These are phyloP conservation scores for Davidsoniella australis DNA, from an alignment of 2,329 filamentous ascomycete species.

Conservation along the genomic window DNA sequence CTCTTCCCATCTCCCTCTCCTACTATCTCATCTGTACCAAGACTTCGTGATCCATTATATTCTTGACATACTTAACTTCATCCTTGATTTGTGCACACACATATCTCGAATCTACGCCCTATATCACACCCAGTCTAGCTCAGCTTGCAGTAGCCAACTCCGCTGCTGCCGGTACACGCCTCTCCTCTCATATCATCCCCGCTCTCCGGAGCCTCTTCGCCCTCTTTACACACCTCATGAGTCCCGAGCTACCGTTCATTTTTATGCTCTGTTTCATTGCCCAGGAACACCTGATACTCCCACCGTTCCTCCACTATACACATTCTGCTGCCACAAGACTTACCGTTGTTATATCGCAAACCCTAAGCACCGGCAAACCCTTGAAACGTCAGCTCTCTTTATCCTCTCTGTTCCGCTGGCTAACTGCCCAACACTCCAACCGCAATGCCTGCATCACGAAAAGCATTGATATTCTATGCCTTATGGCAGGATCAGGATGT, in stretches of 20 bases:
- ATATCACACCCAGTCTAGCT: too few relatives aligned
- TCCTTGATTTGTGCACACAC: too few relatives aligned
- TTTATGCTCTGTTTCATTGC: conserved; percentile 6
- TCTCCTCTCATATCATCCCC: too few relatives aligned
- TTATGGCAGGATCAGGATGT: conserved; percentile 36
- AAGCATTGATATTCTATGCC: conserved; percentile 33
- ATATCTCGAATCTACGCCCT: too few relatives aligned
- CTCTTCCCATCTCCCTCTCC: too few relatives aligned
- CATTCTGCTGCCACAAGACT: not conserved
- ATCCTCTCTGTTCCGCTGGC: conserved; percentile 11
- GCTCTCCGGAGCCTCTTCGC: not conserved
- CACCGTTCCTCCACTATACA: not conserved
- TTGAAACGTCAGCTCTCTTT: conserved; percentile 1
- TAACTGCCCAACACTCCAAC: conserved; percentile 6
- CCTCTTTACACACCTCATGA: conserved; percentile 1
- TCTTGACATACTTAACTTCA: too few relatives aligned
- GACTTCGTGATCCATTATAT: too few relatives aligned
- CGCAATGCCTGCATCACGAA: conserved; percentile 1
- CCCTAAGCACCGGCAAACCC: not conserved
- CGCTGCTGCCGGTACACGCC: too few relatives aligned
- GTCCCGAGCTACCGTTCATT: conserved; percentile 1
- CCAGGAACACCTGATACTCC: not conserved
- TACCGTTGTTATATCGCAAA: not conserved
- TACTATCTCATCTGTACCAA: too few relatives aligned
- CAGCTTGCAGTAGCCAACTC: too few relatives aligned